Evolutionary conservation across 805 yeast genomes (phyloP).

Genomic region (Clavispora santaluciae): DNA sequence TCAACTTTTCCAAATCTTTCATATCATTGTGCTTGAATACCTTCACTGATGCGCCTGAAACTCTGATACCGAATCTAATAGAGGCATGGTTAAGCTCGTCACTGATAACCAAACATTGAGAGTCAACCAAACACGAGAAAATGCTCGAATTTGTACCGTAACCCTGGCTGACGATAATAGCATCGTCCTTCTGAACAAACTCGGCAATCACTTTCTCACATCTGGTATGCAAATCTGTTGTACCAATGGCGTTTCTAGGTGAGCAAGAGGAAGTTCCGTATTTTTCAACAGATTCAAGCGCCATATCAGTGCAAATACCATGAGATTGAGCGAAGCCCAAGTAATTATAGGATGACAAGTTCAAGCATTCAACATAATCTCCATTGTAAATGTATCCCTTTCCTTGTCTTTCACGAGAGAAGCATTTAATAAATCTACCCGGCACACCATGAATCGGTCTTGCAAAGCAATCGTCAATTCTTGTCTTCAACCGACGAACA

Average conservation of each 20-base stretch:
- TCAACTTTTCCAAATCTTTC: constrained; percentile 65
- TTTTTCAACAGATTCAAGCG: constrained; percentile 56
- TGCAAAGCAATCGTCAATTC: constrained; percentile 92
- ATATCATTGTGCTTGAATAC: constrained; percentile 91
- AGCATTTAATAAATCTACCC: constrained; percentile 81
- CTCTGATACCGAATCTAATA: constrained; percentile 88
- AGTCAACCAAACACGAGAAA: constrained; percentile 77
- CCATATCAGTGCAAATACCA: constrained; percentile 83
- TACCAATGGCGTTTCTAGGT: constrained; percentile 70
- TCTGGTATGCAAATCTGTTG: constrained; percentile 64
- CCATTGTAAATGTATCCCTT: constrained; percentile 71
- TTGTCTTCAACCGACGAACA: constrained; percentile 82
- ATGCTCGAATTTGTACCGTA: constrained; percentile 91
- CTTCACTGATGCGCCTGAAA: constrained; percentile 89
- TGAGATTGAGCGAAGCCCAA: constrained; percentile 95
- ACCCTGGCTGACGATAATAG: constrained; percentile 87
- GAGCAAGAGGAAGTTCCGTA: constrained; percentile 80
- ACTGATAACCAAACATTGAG: constrained; percentile 84
- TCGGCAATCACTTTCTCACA: constrained; percentile 77
- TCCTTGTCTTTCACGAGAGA: constrained; percentile 71
- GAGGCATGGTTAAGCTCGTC: constrained; percentile 96
- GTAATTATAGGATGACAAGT: constrained; percentile 87
- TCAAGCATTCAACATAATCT: constrained; percentile 68
- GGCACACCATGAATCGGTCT: constrained; percentile 98
- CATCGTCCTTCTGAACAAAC: constrained; percentile 87